Conservation (phyloP, 176 grass and related monocot species). For the Pontederia crassipes region DNA sequence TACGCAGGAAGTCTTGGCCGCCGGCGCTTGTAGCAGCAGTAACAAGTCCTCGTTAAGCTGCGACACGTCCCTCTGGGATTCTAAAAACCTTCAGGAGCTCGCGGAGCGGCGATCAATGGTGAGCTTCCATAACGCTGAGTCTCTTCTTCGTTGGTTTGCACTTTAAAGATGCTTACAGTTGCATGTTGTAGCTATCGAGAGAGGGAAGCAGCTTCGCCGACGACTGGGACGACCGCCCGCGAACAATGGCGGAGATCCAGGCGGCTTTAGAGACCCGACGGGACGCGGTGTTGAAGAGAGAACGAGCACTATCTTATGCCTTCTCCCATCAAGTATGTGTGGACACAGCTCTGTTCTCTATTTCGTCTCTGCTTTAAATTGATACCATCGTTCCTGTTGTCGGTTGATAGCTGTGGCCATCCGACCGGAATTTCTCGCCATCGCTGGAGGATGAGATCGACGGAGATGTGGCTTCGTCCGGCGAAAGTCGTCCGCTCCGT, state of each 20-base stretch:
- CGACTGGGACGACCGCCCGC: slow-evolving; percentile 75
- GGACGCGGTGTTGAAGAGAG: slow-evolving; percentile 76
- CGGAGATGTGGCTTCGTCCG: slow-evolving; percentile 20
- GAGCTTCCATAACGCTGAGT: neutral
- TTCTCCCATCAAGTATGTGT: slow-evolving; percentile 71
- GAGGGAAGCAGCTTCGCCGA: slow-evolving; percentile 84
- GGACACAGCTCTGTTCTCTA: too few species aligned
- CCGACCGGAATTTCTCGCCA: slow-evolving; percentile 36
- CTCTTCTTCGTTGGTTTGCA: neutral
- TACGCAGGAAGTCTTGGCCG: slow-evolving; percentile 37
- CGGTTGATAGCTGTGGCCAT: neutral
- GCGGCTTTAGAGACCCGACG: slow-evolving; percentile 68
- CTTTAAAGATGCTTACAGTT: neutral
- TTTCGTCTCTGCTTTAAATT: neutral
- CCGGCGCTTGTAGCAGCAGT: slow-evolving; percentile 41
- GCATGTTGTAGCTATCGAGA: slow-evolving; percentile 47
- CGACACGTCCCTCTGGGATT: slow-evolving; percentile 61
- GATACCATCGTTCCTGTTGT: neutral
- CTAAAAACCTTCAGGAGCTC: slow-evolving; percentile 68
- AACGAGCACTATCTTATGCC: slow-evolving; percentile 75
- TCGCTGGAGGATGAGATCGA: slow-evolving; percentile 56
- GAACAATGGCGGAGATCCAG: slow-evolving; percentile 90
- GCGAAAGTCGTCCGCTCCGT: slow-evolving; percentile 25
- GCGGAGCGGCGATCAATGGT: slow-evolving; percentile 69
- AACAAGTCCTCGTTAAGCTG: slow-evolving; percentile 75